Base-by-base conservation (phyloP, 176 grass and related monocot genomes). In the Saccharum officinarum region DNA sequence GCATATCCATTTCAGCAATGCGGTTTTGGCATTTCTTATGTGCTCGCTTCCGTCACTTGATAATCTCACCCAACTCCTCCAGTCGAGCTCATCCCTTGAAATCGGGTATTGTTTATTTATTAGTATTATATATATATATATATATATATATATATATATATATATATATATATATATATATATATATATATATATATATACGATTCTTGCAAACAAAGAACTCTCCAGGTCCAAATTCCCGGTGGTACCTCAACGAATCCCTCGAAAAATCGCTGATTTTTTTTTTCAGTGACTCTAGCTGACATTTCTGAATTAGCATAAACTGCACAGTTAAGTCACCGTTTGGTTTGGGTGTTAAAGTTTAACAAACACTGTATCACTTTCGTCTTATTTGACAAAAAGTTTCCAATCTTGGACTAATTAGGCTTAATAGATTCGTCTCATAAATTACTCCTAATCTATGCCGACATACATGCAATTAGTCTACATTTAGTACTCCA, bases 1-100 rank as follows among this genome's bases (percentile, higher is more conserved):
- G 83, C 65, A 20, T 45, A 36, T 84, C 70, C 82, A 62, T 80
- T 80, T 73, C 70, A 89, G 66, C 73, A 69, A 81, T 8, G 61
- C 82, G 33, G 36, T 39, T 75, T 75, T 40, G 76, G 10, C 69
- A 30, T 90, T 77, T 82, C 17, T 66, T 55, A 37, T 57, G 83
- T 25, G 54, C 65, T 23, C 16, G 65, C 78, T 77, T 34, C 1
- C 41, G 77, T 81, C 88, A 81, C 71, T 60, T 1, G 28, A 77
- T 45, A 25, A 33, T 30, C 76, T 76, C 17, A 16, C 69, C 38
- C 62, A 44, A 3, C 36, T 18, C 55, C 38, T 45, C 69, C 61
- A 41, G 49, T 76, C 62, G 80, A 50, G 5, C 36, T 11, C 62
- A 1, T 10, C 47, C 54, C 60, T 37, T 37, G 7, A 10, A 55